Base-by-base conservation (phyloP, 768 basidiomycete genomes). In the Filobasidium floriforme region DNA sequence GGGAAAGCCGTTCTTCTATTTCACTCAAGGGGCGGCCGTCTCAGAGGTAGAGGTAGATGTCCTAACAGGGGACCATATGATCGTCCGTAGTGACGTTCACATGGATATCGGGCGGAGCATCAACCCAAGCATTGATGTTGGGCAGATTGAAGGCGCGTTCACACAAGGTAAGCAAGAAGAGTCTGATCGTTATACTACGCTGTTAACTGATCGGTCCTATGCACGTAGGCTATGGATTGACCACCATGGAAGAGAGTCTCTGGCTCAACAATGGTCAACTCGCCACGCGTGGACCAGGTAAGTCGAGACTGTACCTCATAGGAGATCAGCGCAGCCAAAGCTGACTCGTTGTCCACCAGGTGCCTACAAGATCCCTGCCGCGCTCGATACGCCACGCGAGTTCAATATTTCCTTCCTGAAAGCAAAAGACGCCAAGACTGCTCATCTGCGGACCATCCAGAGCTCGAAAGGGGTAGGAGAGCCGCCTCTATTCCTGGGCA, bases 401-500 rank as follows among this genome's bases (percentile, higher is more conserved):
- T 68, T 72, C 52, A 66, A 68, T 43, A 70, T 72, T 52, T 59
- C 62, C 6, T 63, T 68, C 49, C 52, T 68, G 22, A 68, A 64
- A 28, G 57, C 52, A 32, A 40, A 61, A 22, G 51, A 61, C 32
- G 51, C 49, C 6, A 67, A 67, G 29, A 67, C 61, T 7, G 66
- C 60, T 12, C 66, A 67, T 41, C 57, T 67, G 14, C 46, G 61
- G 22, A 67, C 66, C 41, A 67, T 67, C 24, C 66, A 67, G 26
- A 61, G 60, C 28, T 67, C 66, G 24, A 67, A 67, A 37, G 66
- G 66, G 14, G 60, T 62, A 7, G 65, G 65, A 24, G 73, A 74
- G 29, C 73, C 73, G 9, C 73, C 73, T 37, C 69, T 74, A 65
- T 73, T 72, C 68, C 63, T 74, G 32, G 72, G 73, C 14, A 49